Evolutionary conservation across 495 filamentous ascomycete species (phyloP).

Genomic region (Daldinia bambusicola): DNA sequence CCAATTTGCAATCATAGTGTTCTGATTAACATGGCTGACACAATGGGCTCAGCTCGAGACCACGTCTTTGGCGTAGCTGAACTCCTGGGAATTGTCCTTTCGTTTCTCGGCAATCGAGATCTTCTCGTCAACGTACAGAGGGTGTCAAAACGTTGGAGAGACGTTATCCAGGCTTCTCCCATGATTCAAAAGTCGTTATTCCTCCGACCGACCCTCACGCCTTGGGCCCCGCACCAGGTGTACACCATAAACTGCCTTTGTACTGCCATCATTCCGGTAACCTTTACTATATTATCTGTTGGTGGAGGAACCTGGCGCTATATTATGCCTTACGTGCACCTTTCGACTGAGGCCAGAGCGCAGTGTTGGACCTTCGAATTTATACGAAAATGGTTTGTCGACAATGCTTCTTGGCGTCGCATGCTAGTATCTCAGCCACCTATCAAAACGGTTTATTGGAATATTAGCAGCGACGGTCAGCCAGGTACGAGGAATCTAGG

Average conservation of each 20-base stretch:
- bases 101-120: background rate
- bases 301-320: too few species aligned
- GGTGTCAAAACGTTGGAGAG: conserved; percentile 20
- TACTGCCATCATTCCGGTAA: too few species aligned
- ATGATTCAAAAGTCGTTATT: background rate
- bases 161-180: background rate
- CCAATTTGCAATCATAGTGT: too few species aligned
- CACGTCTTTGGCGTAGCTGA: conserved; percentile 6
- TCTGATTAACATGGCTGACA: too few species aligned
- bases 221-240: background rate
- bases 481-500: background rate
- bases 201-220: background rate
- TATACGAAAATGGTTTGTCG: background rate
- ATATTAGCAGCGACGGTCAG: background rate
- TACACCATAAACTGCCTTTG: background rate
- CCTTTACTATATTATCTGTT: too few species aligned
- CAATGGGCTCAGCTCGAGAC: background rate
- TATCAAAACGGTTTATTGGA: background rate
- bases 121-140: conserved; percentile 6
- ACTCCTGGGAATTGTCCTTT: conserved; percentile 4
- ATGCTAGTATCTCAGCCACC: background rate
- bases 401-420: background rate
- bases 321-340: too few species aligned
- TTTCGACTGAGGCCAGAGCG: too few species aligned
- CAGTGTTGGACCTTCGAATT: too few species aligned